Evolutionary conservation across 176 grass and related monocot genomes (phyloP).

Genomic region (Cymbopogon citratus): DNA sequence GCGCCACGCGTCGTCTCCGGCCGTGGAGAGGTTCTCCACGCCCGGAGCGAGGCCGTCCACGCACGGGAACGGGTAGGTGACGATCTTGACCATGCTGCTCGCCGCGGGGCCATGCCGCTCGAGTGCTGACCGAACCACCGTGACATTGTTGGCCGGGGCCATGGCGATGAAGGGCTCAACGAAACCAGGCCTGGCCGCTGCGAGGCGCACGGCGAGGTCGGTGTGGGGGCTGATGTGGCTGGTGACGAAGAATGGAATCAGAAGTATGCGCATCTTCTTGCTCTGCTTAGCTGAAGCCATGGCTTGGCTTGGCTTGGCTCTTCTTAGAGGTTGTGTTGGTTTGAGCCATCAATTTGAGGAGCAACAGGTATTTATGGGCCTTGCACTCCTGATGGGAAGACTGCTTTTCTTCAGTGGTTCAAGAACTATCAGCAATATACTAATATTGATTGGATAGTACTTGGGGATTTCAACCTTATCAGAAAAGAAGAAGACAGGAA

Average conservation of each 20-base stretch:
- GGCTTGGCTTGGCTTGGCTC: background rate
- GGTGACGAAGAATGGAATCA: background rate
- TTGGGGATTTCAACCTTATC: too few species aligned
- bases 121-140: background rate
- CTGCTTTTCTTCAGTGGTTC: too few species aligned
- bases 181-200: background rate
- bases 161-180: background rate
- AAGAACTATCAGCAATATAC: too few species aligned
- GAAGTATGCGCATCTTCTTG: background rate
- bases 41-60: background rate
- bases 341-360: too few species aligned
- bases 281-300: background rate
- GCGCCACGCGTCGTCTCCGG: background rate
- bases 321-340: too few species aligned
- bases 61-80: background rate
- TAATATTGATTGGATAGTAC: too few species aligned
- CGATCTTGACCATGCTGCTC: background rate
- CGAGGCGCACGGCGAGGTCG: background rate
- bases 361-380: too few species aligned
- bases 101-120: background rate
- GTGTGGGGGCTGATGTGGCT: background rate
- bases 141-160: constrained; percentile 13
- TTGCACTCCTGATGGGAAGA: too few species aligned
- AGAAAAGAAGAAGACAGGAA: too few species aligned
- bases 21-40: background rate